Evolutionary conservation across 441 rosid genomes (phyloP).

Genomic region (Manihot esculenta): DNA sequence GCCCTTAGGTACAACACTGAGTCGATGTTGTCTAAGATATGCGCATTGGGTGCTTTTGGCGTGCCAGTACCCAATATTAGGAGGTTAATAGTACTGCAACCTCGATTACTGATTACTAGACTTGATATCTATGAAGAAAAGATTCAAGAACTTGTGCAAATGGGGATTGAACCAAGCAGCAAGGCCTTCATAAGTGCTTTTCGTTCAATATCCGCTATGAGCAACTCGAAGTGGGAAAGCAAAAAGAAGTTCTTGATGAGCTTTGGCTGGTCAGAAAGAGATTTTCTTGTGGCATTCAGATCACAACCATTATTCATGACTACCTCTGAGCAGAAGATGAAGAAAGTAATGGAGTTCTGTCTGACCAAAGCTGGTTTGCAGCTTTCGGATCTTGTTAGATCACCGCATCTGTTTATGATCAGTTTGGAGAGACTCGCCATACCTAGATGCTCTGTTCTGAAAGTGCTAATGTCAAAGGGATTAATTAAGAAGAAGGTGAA

Average conservation of each 20-base stretch:
- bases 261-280: slow-evolving; percentile 16
- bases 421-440: background rate
- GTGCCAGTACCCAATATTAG: background rate
- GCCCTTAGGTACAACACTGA: background rate
- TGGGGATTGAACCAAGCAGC: slow-evolving; percentile 5
- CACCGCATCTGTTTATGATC: background rate
- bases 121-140: background rate
- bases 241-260: slow-evolving; percentile 6
- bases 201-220: background rate
- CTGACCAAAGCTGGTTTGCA: background rate
- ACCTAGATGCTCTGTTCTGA: background rate
- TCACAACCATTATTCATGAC: background rate
- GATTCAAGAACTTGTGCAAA: background rate
- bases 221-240: background rate
- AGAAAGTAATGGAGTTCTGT: background rate
- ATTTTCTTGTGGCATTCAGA: background rate
- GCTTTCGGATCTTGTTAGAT: background rate
- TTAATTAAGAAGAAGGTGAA: background rate
- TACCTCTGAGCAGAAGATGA: background rate
- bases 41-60: background rate
- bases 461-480: background rate
- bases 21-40: background rate
- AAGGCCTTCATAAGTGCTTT: background rate
- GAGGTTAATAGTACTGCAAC: background rate
- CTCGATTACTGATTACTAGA: background rate